Conservation (phyloP, 1,284 basidiomycete species). For the Ustilago curta region DNA sequence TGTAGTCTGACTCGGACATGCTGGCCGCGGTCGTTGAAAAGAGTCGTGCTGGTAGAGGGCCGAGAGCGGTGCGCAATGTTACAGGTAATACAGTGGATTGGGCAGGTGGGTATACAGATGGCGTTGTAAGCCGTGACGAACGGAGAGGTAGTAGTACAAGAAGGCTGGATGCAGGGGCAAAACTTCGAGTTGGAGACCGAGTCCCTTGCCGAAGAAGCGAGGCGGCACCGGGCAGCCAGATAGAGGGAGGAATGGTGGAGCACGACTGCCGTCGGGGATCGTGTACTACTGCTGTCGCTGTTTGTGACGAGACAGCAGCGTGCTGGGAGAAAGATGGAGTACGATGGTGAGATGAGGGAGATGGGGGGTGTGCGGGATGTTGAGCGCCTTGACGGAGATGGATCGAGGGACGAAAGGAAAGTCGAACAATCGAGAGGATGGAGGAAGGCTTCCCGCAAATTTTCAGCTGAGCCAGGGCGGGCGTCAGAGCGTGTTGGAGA, state of each 20-base stretch:
- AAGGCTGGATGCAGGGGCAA: conserved; percentile 5
- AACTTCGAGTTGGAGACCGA: conserved; percentile 2
- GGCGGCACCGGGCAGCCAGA: conserved; percentile 48
- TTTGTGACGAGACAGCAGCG: conserved; percentile 9
- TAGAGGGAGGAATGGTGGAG: conserved; percentile 34
- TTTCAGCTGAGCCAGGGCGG: conserved; percentile 6
- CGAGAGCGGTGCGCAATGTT: neutral
- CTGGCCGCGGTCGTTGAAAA: conserved; percentile 20
- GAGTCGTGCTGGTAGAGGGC: neutral
- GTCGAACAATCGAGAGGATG: neutral
- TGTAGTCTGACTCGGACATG: conserved; percentile 45
- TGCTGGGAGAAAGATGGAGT: neutral
- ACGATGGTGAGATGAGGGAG: neutral
- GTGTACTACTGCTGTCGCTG: conserved; percentile 16
- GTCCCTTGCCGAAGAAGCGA: conserved; percentile 17
- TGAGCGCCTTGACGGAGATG: conserved; percentile 20
- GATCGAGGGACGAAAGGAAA: conserved; percentile 8
- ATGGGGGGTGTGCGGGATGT: conserved; percentile 6
- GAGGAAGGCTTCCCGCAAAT: neutral
- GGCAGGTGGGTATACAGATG: conserved; percentile 19
- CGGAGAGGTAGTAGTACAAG: neutral
- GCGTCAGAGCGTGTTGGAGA: no score
- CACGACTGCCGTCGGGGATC: conserved; percentile 7
- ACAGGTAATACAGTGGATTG: neutral
- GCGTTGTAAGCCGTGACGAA: neutral